Conservation (phyloP, 2,329 filamentous ascomycete species). For the Peltaster fructicola region DNA sequence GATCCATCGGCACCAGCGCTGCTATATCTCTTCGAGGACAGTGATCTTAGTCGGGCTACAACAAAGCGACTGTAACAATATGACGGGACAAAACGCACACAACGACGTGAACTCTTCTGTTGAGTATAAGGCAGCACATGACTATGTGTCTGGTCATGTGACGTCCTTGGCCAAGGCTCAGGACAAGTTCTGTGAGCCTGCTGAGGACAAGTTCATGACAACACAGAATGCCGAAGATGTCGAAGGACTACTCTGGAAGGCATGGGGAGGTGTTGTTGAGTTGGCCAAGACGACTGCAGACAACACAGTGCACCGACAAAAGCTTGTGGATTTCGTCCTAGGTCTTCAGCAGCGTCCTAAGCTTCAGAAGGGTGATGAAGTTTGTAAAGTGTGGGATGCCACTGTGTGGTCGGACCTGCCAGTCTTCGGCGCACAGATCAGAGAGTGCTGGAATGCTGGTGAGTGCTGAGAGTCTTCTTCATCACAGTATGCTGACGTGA, state of each 20-base stretch:
- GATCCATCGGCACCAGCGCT: no score
- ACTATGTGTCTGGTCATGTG: conserved; percentile 3
- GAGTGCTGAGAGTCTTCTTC: conserved; percentile 1
- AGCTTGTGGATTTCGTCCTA: conserved; percentile 9
- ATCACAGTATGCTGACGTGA: conserved; percentile 1
- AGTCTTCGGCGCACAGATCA: conserved; percentile 13
- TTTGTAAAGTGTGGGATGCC: conserved; percentile 10
- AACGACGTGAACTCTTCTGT: no score
- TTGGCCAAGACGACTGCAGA: conserved; percentile 9
- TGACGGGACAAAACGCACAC: no score
- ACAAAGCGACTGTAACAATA: no score
- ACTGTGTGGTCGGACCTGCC: conserved; percentile 15
- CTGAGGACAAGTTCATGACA: conserved; percentile 7
- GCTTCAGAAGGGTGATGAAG: conserved; percentile 6
- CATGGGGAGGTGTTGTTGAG: conserved; percentile 10
- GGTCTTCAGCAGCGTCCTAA: conserved; percentile 6
- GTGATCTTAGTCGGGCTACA: no score
- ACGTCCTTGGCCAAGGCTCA: conserved; percentile 5
- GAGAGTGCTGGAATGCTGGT: conserved; percentile 17
- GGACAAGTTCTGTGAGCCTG: conserved; percentile 9
- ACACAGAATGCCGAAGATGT: conserved; percentile 7
- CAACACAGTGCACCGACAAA: conserved; percentile 7
- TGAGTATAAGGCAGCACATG: no score
- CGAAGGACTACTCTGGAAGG: conserved; percentile 8
- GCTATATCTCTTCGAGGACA: no score